Evolutionary conservation across 1,139 yeast genomes (phyloP).

Genomic region (Hansenula sp.): DNA sequence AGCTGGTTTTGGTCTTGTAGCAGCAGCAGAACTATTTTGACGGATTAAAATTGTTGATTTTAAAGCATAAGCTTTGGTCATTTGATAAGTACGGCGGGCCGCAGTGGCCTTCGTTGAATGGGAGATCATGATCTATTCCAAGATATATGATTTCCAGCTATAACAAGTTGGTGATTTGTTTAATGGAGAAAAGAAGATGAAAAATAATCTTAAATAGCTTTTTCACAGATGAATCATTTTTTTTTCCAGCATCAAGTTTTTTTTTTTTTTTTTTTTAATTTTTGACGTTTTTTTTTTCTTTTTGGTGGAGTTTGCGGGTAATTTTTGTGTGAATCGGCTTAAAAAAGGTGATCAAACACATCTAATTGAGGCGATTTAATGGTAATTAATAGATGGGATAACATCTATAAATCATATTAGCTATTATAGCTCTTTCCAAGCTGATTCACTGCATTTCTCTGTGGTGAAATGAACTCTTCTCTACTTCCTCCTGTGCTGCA

Average conservation of each 20-base stretch:
- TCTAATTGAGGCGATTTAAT: neutral
- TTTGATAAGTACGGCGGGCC: constrained; percentile 11
- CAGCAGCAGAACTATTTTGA: constrained; percentile 3
- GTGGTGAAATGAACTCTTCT: too few relatives aligned
- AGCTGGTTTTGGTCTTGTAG: constrained; percentile 22
- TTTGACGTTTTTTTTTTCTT: neutral
- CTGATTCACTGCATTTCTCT: too few relatives aligned
- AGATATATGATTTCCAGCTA: constrained; percentile 1
- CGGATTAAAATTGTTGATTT: constrained; percentile 2
- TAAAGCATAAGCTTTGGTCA: neutral
- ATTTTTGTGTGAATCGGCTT: too few relatives aligned
- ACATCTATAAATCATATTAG: too few relatives aligned
- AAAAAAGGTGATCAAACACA: too few relatives aligned
- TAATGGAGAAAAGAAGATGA: too few relatives aligned
- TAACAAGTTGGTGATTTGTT: too few relatives aligned
- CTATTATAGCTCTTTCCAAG: too few relatives aligned
- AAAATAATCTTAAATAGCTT: too few relatives aligned
- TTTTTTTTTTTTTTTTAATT: neutral
- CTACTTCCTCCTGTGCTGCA: too few relatives aligned
- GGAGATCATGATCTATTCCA: constrained; percentile 9
- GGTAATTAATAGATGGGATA: too few relatives aligned
- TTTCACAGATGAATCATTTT: neutral
- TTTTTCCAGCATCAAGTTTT: neutral
- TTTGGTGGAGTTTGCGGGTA: neutral
- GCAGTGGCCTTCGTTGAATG: constrained; percentile 12